Percentiles rank a stretch among this genome's conserved stretches.
Evolutionary conservation across 129 eudicot species (phyloP).

Genomic region (Helianthus tuberosus): DNA sequence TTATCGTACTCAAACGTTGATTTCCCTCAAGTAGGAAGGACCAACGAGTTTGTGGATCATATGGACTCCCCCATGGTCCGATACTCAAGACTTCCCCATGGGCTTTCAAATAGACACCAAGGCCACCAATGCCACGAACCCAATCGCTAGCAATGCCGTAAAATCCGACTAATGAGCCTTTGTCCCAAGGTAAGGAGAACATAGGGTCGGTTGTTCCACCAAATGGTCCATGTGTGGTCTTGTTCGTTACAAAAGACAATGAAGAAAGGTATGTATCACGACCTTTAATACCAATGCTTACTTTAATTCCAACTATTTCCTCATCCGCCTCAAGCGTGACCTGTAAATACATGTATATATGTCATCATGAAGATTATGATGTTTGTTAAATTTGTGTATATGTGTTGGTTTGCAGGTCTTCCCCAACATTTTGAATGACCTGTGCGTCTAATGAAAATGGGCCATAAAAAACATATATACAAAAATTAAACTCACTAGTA

Average conservation of each 20-base stretch:
- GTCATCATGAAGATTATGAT: too few species aligned
- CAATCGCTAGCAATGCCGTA: constrained; percentile 1
- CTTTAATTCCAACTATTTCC: constrained; percentile 1
- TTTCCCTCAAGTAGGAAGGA: background rate
- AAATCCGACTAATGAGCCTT: constrained; percentile 18
- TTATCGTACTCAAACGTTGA: background rate
- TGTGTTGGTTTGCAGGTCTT: too few species aligned
- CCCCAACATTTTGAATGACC: too few species aligned
- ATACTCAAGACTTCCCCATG: background rate
- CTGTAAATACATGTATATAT: background rate
- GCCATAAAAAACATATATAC: too few species aligned
- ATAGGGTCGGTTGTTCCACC: background rate
- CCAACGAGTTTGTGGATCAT: background rate
- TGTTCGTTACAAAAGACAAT: background rate
- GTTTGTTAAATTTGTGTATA: too few species aligned
- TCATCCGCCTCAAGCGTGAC: background rate
- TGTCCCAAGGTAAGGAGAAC: constrained; percentile 6
- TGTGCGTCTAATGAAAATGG: too few species aligned
- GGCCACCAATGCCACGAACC: background rate
- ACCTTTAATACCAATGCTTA: background rate
- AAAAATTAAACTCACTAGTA: too few species aligned
- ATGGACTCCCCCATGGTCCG: constrained; percentile 6
- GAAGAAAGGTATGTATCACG: background rate
- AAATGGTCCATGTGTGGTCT: constrained; percentile 21
- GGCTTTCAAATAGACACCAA: constrained; percentile 8